Conservation (phyloP, 176 grass and related monocot genomes). For the Carex cristatella region DNA sequence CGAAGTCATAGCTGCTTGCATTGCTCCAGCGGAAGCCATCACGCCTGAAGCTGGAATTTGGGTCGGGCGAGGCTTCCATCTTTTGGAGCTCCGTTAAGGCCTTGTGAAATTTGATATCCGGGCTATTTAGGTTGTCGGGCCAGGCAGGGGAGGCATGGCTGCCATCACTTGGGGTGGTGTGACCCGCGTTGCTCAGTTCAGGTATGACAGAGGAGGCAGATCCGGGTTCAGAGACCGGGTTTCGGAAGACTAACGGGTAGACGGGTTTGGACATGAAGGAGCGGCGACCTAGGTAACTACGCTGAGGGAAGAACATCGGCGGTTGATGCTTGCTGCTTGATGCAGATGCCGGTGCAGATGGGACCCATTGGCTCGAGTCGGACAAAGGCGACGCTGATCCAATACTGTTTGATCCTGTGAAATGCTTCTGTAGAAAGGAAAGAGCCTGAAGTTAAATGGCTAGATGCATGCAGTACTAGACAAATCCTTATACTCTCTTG, state of each 20-base stretch:
- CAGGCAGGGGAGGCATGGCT: constrained; percentile 57
- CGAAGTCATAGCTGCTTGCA: constrained; percentile 83
- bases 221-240: constrained; percentile 78
- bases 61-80: constrained; percentile 69
- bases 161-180: constrained; percentile 56
- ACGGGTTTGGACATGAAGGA: constrained; percentile 97
- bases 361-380: constrained; percentile 64
- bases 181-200: constrained; percentile 55
- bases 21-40: constrained; percentile 98
- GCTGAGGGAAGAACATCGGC: constrained; percentile 35
- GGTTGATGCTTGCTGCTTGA: constrained; percentile 49
- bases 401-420: constrained; percentile 62
- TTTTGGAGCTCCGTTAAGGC: constrained; percentile 67
- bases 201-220: constrained; percentile 31
- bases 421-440: constrained; percentile 54
- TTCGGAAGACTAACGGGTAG: constrained; percentile 77
- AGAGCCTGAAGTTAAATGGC: constrained; percentile 8
- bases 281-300: constrained; percentile 57
- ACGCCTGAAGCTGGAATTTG: constrained; percentile 57
- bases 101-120: constrained; percentile 68
- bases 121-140: constrained; percentile 47
- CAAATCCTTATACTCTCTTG: background rate
- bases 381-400: constrained; percentile 72
- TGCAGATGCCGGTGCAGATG: constrained; percentile 26
- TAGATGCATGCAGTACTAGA: background rate